A percentile compares a stretch with the other conserved stretches of the same genome.
Evolutionary conservation across 139 green algal genomes (phyloP).

Genomic region (Closterium sp.): DNA sequence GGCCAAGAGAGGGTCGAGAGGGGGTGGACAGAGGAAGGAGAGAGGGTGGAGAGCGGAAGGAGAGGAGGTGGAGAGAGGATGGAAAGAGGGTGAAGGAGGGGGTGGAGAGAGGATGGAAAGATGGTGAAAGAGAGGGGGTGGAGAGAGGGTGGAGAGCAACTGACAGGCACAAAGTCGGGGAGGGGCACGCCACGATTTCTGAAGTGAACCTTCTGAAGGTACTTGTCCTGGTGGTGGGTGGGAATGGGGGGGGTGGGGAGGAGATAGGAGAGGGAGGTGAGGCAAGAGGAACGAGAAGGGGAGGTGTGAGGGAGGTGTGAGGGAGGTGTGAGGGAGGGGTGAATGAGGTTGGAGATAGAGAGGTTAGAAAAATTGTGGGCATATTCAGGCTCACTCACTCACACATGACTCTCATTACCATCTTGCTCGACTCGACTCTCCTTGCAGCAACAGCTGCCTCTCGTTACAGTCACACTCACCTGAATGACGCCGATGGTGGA

Average conservation of each 20-base stretch:
- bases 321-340: not conserved
- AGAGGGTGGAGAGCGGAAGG: no score
- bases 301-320: not conserved
- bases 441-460: no score
- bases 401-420: no score
- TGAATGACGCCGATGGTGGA: conserved; percentile 46
- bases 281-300: not conserved
- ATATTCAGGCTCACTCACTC: no score
- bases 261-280: not conserved
- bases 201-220: conserved; percentile 91
- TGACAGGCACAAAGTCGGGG: conserved; percentile 68
- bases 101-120: not conserved
- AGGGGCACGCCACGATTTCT: conserved; percentile 69
- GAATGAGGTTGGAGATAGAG: not conserved
- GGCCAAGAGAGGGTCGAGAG: no score
- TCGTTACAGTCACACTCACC: conserved; percentile 4
- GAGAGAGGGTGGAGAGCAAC: not conserved
- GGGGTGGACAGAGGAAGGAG: no score
- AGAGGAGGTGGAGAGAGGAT: no score
- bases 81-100: no score
- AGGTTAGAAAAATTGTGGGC: no score
- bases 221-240: conserved; percentile 89
- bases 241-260: not conserved
- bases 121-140: not conserved
- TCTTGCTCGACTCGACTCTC: no score